Evolutionary conservation across 2,329 filamentous ascomycete species (phyloP).

Genomic region (Colletotrichum abscissum): DNA sequence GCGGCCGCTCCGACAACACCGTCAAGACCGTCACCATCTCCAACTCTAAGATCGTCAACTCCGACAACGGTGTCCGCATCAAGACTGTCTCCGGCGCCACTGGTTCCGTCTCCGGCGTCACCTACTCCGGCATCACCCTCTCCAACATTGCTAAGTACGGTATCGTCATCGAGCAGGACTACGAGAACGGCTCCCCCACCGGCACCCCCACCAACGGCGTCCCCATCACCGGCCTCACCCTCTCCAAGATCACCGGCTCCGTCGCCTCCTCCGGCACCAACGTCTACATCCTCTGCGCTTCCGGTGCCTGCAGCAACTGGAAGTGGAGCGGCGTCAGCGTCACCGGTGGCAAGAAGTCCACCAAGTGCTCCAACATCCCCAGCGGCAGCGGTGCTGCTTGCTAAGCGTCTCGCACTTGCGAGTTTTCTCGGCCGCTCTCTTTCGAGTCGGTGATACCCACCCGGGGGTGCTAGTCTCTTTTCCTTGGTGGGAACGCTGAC

Average conservation of each 20-base stretch:
- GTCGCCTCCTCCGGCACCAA: slow-evolving; percentile 52
- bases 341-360: slow-evolving; percentile 60
- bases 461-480: slow-evolving; percentile 2
- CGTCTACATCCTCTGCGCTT: slow-evolving; percentile 65
- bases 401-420: slow-evolving; percentile 6
- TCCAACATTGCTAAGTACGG: slow-evolving; percentile 54
- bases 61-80: slow-evolving; percentile 63
- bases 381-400: slow-evolving; percentile 32
- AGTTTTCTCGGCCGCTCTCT: not conserved
- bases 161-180: slow-evolving; percentile 56
- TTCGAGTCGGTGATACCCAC: not conserved
- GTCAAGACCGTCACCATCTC: slow-evolving; percentile 63
- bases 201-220: slow-evolving; percentile 58
- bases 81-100: slow-evolving; percentile 61
- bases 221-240: slow-evolving; percentile 62
- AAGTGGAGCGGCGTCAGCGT: slow-evolving; percentile 60
- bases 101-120: slow-evolving; percentile 55
- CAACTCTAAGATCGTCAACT: slow-evolving; percentile 61
- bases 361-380: slow-evolving; percentile 42
- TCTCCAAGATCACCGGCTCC: slow-evolving; percentile 55
- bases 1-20: slow-evolving; percentile 61
- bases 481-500: not conserved
- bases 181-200: slow-evolving; percentile 58
- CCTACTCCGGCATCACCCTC: slow-evolving; percentile 56
- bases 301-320: slow-evolving; percentile 62